Conservation (phyloP, 2,329 filamentous ascomycete species). For the Chaetomiaceae sp. region DNA sequence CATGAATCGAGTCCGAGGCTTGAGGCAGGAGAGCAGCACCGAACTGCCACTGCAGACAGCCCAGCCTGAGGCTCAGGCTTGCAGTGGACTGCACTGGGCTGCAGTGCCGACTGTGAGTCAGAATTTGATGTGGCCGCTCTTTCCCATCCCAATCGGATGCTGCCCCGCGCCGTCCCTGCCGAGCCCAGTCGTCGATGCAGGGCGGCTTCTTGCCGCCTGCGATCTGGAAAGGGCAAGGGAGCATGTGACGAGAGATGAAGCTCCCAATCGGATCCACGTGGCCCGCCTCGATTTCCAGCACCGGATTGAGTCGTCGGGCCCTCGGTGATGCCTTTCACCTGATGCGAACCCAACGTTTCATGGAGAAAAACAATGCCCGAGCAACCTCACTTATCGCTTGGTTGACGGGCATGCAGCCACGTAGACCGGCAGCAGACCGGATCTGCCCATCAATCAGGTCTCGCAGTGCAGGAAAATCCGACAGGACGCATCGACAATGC, state of each 20-base stretch:
- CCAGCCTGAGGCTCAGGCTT: neutral
- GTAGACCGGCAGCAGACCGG: slow-evolving; percentile 7
- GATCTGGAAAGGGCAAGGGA: slow-evolving; percentile 4
- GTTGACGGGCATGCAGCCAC: slow-evolving; percentile 13
- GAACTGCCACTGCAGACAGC: neutral
- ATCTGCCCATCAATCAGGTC: slow-evolving; percentile 7
- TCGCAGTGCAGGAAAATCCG: neutral
- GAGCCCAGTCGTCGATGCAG: slow-evolving; percentile 13
- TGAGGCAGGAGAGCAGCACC: neutral
- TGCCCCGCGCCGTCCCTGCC: slow-evolving; percentile 12
- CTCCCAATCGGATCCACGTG: slow-evolving; percentile 19
- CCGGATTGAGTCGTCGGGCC: slow-evolving; percentile 1
- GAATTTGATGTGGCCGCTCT: slow-evolving; percentile 1
- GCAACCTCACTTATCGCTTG: slow-evolving; percentile 2
- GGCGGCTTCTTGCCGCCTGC: slow-evolving; percentile 11
- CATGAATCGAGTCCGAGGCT: neutral
- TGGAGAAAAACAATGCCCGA: neutral
- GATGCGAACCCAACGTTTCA: slow-evolving; percentile 18
- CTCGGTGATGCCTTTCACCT: slow-evolving; percentile 1
- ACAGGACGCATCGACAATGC: neutral
- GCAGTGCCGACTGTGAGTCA: slow-evolving; percentile 6
- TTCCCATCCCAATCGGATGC: slow-evolving; percentile 22
- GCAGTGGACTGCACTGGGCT: too few relatives aligned
- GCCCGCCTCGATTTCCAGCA: neutral
- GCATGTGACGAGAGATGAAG: slow-evolving; percentile 10